A percentile compares a stretch with the other conserved stretches of the same genome.
Conservation (phyloP, 345 rosid species). For the Gossypioides kirkii region DNA sequence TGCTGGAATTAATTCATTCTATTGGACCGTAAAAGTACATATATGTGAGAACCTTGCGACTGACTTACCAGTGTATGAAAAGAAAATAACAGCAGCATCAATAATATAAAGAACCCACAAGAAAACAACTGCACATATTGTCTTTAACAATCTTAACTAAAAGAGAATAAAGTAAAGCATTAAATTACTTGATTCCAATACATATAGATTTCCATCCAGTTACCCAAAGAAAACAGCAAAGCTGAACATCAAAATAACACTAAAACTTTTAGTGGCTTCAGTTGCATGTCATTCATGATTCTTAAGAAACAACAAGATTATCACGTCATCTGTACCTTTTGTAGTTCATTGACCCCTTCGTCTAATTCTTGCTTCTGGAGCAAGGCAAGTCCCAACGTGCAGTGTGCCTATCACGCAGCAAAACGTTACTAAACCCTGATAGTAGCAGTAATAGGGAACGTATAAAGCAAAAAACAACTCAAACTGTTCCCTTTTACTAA, state of each 20-base stretch:
- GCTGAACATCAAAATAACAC: neutral
- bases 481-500: neutral
- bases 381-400: conserved; percentile 82
- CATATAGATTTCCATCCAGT: neutral
- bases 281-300: neutral
- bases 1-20: too few species aligned
- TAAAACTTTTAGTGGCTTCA: neutral
- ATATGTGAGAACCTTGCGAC: neutral
- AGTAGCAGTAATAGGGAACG: conserved; percentile 4
- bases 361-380: conserved; percentile 44
- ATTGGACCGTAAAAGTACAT: too few species aligned
- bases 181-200: neutral
- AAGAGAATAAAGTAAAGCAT: neutral
- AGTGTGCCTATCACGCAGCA: conserved; percentile 56
- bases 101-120: neutral
- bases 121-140: neutral
- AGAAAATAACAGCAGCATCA: neutral
- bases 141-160: neutral
- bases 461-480: conserved; percentile 8
- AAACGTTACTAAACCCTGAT: conserved; percentile 5
- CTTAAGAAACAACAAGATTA: neutral
- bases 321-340: conserved; percentile 41
- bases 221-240: neutral
- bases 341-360: conserved; percentile 63
- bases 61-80: neutral